These are phyloP conservation scores for Sporothrix sp. DNA, from an alignment of 2,329 filamentous ascomycete genomes.

Conservation along the genomic window DNA sequence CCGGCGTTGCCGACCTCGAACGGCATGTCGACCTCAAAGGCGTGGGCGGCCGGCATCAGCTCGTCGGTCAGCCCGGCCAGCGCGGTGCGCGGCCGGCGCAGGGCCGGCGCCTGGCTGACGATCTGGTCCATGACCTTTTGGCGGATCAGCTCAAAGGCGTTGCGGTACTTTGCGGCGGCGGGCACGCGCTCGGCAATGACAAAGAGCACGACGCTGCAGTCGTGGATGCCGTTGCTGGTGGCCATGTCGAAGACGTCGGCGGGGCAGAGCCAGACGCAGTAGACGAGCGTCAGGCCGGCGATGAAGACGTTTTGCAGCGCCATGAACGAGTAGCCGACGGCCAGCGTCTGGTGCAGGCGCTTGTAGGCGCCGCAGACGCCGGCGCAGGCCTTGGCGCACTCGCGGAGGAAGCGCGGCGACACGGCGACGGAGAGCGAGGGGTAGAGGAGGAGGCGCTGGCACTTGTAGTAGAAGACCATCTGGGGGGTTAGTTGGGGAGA, in stretches of 20 bases:
- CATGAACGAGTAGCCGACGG: conserved; percentile 8
- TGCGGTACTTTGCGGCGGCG: conserved; percentile 10
- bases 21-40: conserved; percentile 7
- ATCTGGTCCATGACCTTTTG: conserved; percentile 8
- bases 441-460: conserved; percentile 7
- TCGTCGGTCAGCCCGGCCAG: conserved; percentile 1
- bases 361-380: conserved; percentile 21
- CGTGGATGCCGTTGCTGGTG: conserved; percentile 11
- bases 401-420: conserved; percentile 1
- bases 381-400: conserved; percentile 16
- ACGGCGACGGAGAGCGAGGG: background rate
- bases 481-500: background rate
- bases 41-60: conserved; percentile 1
- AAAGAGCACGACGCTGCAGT: conserved; percentile 9
- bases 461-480: conserved; percentile 12
- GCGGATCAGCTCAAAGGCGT: conserved; percentile 10
- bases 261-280: conserved; percentile 24
- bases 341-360: conserved; percentile 5
- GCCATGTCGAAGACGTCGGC: conserved; percentile 8
- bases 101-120: background rate
- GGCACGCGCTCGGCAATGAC: conserved; percentile 11
- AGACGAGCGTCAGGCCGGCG: conserved; percentile 24
- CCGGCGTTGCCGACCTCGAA: conserved; percentile 10
- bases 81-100: conserved; percentile 2
- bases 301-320: conserved; percentile 7